phyloP scores from a whole-genome alignment of 371 early-diverging fungal genomes.

The Phascolomyces articulosus region DNA sequence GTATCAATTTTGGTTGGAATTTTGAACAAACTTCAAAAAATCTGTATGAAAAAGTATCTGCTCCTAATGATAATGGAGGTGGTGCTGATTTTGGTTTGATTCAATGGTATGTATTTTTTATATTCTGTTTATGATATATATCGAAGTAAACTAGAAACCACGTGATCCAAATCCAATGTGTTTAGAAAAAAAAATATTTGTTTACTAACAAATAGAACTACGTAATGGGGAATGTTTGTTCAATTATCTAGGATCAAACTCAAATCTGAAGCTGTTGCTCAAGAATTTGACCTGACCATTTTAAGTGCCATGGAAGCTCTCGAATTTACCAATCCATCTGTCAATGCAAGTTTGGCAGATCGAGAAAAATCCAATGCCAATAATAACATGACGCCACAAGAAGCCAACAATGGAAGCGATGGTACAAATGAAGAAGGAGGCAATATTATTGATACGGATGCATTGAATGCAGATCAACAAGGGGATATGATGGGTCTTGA shows the following conservation, averaged over 20 bases:
- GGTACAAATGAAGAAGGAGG: background rate
- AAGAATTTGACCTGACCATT: conserved; percentile 46
- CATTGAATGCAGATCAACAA: background rate
- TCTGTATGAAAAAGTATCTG: conserved; percentile 37
- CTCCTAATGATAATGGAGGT: conserved; percentile 24
- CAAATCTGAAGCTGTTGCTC: conserved; percentile 38
- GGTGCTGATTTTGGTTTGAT: conserved; percentile 54
- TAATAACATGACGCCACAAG: background rate
- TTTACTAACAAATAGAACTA: too few species aligned
- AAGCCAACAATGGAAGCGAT: background rate
- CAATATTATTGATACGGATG: conserved; percentile 7
- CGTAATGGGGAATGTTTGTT: too few species aligned
- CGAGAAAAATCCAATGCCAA: background rate
- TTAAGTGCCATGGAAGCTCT: conserved; percentile 4
- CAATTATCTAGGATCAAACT: conserved; percentile 23
- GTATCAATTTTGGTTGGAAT: conserved; percentile 57
- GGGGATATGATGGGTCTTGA: background rate
- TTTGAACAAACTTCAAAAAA: conserved; percentile 44
- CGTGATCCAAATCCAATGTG: too few species aligned
- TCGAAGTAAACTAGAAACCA: too few species aligned
- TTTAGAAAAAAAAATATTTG: background rate
- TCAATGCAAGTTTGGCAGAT: background rate
- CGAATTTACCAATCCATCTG: background rate
- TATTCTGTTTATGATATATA: too few species aligned
- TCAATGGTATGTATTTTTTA: conserved; percentile 29